Evolutionary conservation across 1,284 basidiomycete species (phyloP).

Genomic region (Rhodotorula sp.): DNA sequence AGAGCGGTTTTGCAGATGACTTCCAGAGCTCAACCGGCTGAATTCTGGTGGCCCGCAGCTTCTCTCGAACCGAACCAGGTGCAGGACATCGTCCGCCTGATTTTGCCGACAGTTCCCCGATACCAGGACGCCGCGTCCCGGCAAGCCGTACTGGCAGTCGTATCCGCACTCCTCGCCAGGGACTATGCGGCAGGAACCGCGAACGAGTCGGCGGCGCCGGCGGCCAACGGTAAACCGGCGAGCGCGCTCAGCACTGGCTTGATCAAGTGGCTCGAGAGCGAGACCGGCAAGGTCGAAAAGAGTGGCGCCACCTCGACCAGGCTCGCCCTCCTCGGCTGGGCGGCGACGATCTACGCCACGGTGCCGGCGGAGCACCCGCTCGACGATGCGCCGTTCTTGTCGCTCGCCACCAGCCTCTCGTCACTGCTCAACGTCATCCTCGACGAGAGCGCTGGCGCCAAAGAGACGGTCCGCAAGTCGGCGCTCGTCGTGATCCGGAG

Average conservation of each 20-base stretch:
- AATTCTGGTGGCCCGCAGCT: background rate
- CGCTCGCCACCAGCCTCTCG: constrained; percentile 59
- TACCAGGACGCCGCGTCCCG: constrained; percentile 71
- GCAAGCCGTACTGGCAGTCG: constrained; percentile 65
- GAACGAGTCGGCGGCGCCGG: constrained; percentile 43
- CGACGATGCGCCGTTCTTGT: constrained; percentile 55
- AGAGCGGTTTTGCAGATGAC: too few relatives aligned
- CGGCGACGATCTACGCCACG: constrained; percentile 60
- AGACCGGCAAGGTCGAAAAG: constrained; percentile 54
- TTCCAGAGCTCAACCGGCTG: background rate
- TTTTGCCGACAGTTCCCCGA: constrained; percentile 70
- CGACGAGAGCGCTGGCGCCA: constrained; percentile 57
- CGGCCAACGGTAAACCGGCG: background rate
- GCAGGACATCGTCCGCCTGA: constrained; percentile 67
- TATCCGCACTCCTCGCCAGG: constrained; percentile 60
- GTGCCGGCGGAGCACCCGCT: constrained; percentile 25
- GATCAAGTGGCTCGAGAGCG: constrained; percentile 66
- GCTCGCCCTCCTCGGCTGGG: constrained; percentile 72
- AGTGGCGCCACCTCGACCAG: constrained; percentile 53
- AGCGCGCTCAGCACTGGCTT: constrained; percentile 61
- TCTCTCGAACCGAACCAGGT: constrained; percentile 60
- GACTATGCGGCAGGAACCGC: constrained; percentile 53
- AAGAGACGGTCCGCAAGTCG: constrained; percentile 61
- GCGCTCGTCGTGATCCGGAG: constrained; percentile 62
- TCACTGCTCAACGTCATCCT: constrained; percentile 61